These are phyloP conservation scores for Cenchrus fungigraminus DNA, from an alignment of 176 grass and related monocot species.

Conservation along the genomic window DNA sequence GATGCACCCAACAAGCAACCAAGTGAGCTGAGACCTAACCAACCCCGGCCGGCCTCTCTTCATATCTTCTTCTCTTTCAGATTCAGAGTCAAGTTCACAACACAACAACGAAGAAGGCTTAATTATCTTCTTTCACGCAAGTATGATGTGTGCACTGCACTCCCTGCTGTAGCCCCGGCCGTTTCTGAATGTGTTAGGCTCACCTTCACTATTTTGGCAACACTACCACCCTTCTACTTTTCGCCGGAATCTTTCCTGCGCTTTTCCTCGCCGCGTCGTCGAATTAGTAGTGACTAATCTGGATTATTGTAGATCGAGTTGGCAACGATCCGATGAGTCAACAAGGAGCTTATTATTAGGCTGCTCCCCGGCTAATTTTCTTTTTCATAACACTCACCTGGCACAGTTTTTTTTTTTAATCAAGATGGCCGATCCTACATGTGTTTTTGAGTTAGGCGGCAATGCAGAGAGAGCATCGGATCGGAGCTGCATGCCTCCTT, in stretches of 20 bases:
- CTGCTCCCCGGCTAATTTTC: conserved; percentile 1
- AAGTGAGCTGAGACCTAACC: conserved; percentile 44
- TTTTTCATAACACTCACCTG: conserved; percentile 5
- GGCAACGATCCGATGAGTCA: conserved; percentile 8
- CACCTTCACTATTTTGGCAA: conserved; percentile 24
- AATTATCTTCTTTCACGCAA: neutral
- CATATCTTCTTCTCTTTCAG: neutral
- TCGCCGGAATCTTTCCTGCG: neutral
- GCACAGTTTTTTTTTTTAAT: neutral
- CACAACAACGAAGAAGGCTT: too few species aligned
- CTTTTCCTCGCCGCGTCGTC: neutral
- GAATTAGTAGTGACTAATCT: conserved; percentile 3
- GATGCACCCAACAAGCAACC: neutral
- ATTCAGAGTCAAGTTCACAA: neutral
- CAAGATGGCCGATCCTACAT: neutral
- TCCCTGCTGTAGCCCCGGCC: neutral
- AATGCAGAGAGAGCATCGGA: neutral
- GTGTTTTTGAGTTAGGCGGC: conserved; percentile 23
- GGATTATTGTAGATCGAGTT: neutral
- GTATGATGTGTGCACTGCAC: neutral
- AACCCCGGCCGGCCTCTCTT: neutral
- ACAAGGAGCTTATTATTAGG: neutral
- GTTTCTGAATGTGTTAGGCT: conserved; percentile 27
- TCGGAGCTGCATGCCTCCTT: neutral
- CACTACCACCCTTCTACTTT: neutral